Evolutionary conservation across 2,329 filamentous ascomycete species (phyloP), one percentile per base, ranked within the genome.

Genomic region (Xylariaceae sp.): DNA sequence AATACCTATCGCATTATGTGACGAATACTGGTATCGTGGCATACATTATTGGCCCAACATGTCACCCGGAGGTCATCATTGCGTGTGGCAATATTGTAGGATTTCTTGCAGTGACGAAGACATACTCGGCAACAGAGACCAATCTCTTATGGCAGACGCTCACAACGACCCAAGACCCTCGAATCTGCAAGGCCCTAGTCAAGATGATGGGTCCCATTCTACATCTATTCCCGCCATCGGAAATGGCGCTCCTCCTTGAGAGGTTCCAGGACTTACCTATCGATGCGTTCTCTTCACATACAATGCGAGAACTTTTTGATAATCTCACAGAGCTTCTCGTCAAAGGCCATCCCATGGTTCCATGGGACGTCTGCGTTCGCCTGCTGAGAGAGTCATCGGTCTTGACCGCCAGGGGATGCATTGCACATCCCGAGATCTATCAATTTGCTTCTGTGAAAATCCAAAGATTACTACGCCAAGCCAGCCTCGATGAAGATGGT

Each of bases 41-140:
- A 51, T 97, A 96, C 67, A 83, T 99, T 41, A 80, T 96, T 45
- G 89, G 92, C 2, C 84, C 92, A 12, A 90, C 90, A 48, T 96
- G 92, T 31, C 94, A 97, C 62, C 90, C 91, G 1, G 90, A 96
- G 63, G 82, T 97, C 46, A 94, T 95, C 17, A 77, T 80, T 33
- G 83, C 90, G 58, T 89, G 89, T 61, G 78, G 80, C 38, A 95
- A 96, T 55, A 87, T 97, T 46, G 76, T 96, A 42, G 89, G 89
- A 1, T 97, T 97, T 62, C 75, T 97, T 45, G 80, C 90, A 18
- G 87, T 94, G 12, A 94, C 89, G 0, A 77, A 78, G 47, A 85
- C 82, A 12, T 96, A 92, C 67, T 81, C 79, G 1, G 68, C 82
- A 32, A 70, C 77, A 17, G 86, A 95, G 62, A 88, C 88, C 1